Evolutionary conservation across 2,329 filamentous ascomycete genomes (phyloP).

Genomic region (Phoma herbarum): DNA sequence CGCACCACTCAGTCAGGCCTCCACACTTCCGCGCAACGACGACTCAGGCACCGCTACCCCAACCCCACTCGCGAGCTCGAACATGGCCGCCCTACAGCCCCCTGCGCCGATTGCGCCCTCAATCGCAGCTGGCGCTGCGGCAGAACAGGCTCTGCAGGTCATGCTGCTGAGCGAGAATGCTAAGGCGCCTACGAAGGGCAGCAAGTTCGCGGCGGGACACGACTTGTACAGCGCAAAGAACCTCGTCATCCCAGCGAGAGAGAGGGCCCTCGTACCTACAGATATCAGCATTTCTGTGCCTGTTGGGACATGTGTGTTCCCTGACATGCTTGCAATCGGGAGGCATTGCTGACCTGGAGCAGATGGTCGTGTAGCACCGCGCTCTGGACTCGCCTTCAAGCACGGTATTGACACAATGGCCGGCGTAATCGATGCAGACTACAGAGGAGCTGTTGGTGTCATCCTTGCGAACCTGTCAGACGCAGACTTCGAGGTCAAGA

Average conservation of each 20-base stretch:
- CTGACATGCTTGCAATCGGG: not conserved
- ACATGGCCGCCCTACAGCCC: slow-evolving; percentile 31
- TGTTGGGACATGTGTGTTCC: slow-evolving; percentile 79
- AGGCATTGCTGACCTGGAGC: slow-evolving; percentile 11
- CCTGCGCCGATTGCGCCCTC: slow-evolving; percentile 36
- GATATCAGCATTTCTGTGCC: slow-evolving; percentile 92
- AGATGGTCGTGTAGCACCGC: slow-evolving; percentile 91
- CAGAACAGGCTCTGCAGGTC: slow-evolving; percentile 73
- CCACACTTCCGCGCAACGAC: slow-evolving; percentile 37
- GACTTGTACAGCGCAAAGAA: slow-evolving; percentile 84
- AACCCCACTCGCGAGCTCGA: slow-evolving; percentile 39
- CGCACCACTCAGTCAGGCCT: slow-evolving; percentile 41
- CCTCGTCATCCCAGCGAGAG: slow-evolving; percentile 78
- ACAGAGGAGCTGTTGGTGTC: slow-evolving; percentile 92
- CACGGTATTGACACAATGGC: slow-evolving; percentile 96
- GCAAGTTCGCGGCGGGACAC: slow-evolving; percentile 89
- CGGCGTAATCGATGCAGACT: slow-evolving; percentile 97
- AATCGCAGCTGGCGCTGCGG: slow-evolving; percentile 36
- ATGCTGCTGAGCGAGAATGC: slow-evolving; percentile 86
- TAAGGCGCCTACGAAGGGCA: slow-evolving; percentile 86
- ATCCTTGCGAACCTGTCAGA: slow-evolving; percentile 93
- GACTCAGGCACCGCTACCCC: slow-evolving; percentile 50
- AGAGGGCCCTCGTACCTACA: slow-evolving; percentile 87
- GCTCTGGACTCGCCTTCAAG: slow-evolving; percentile 90
- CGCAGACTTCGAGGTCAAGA: slow-evolving; percentile 78